Evolutionary conservation across 1,139 yeast genomes (phyloP).

Genomic region (Zygoascus sp.): DNA sequence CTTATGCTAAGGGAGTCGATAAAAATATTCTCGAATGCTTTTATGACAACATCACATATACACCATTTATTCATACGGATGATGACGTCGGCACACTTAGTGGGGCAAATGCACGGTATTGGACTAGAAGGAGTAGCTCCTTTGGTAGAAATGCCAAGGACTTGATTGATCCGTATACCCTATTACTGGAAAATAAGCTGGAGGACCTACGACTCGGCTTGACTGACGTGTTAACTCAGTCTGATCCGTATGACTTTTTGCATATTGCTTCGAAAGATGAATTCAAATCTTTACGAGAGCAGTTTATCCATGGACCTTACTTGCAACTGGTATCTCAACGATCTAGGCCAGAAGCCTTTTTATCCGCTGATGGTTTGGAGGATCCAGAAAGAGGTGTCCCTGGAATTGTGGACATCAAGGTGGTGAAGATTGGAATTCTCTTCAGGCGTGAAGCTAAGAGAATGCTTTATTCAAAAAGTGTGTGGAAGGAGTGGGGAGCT

Average conservation of each 20-base stretch:
- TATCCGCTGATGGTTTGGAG: slow-evolving; percentile 24
- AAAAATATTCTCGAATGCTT: slow-evolving; percentile 46
- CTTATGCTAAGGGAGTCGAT: slow-evolving; percentile 39
- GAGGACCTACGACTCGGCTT: slow-evolving; percentile 36
- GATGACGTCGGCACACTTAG: slow-evolving; percentile 29
- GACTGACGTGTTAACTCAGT: slow-evolving; percentile 25
- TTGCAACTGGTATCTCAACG: slow-evolving; percentile 37
- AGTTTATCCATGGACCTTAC: slow-evolving; percentile 34
- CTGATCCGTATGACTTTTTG: slow-evolving; percentile 32
- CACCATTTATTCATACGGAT: slow-evolving; percentile 46
- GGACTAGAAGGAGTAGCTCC: slow-evolving; percentile 24
- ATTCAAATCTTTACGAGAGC: slow-evolving; percentile 29
- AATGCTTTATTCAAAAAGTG: slow-evolving; percentile 31
- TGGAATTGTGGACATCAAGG: slow-evolving; percentile 38
- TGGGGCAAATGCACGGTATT: slow-evolving; percentile 4
- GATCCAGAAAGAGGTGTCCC: slow-evolving; percentile 33
- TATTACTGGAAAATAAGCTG: slow-evolving; percentile 37
- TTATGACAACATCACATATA: slow-evolving; percentile 57
- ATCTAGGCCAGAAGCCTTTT: slow-evolving; percentile 37
- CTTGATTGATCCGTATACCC: slow-evolving; percentile 38
- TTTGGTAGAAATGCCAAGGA: slow-evolving; percentile 32
- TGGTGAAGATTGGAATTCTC: slow-evolving; percentile 39
- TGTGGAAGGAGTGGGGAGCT: slow-evolving; percentile 43
- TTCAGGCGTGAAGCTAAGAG: slow-evolving; percentile 37
- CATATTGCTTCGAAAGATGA: slow-evolving; percentile 27